Evolutionary conservation across 2,329 filamentous ascomycete genomes (phyloP), one percentile per base, ranked within the genome.

Genomic region (Keithomyces neogunnii): DNA sequence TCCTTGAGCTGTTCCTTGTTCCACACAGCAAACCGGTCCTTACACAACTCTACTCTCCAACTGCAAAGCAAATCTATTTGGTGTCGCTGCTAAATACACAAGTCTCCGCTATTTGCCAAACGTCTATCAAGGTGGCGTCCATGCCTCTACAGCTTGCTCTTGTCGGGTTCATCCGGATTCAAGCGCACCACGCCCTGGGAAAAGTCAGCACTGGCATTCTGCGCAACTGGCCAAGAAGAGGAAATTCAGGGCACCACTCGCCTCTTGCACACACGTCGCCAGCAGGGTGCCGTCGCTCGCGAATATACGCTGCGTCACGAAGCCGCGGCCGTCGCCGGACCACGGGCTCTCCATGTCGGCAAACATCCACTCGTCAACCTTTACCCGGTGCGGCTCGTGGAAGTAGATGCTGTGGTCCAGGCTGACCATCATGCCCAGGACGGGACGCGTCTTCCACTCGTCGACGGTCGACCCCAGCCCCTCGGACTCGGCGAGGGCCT

Each of bases 401-500:
- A 85, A 85, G 66, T 85, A 85, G 55, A 85, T 84, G 48, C 75
- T 79, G 66, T 93, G 88, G 64, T 93, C 88, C 48, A 92, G 70
- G 58, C 81, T 86, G 48, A 93, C 88, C 78, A 90, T 83, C 88
- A 93, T 93, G n/a, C 87, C 87, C 47, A 92, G 71, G 62, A 78
- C 73, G 3, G 82, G 82, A 42, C 76, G 70, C 3, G 66, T 68
- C 50, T 69, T 67, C 64, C 74, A 74, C 42, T 77, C 76, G 53
- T 78, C 74, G 50, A 78, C 61, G 19, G 42, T 33, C 33, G 65
- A 49, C 3, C 66, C 66, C 57, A 66, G 62, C 39, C 69, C 72
- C 57, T 76, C 75, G 38, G 68, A 68, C 49, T 32, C 28, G 2
- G 47, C 52, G 9, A 52, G 8, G 5, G 71, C 69, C 44, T 71